phyloP scores from a whole-genome alignment of 129 eudicot species.

The Flaveria linearis region DNA sequence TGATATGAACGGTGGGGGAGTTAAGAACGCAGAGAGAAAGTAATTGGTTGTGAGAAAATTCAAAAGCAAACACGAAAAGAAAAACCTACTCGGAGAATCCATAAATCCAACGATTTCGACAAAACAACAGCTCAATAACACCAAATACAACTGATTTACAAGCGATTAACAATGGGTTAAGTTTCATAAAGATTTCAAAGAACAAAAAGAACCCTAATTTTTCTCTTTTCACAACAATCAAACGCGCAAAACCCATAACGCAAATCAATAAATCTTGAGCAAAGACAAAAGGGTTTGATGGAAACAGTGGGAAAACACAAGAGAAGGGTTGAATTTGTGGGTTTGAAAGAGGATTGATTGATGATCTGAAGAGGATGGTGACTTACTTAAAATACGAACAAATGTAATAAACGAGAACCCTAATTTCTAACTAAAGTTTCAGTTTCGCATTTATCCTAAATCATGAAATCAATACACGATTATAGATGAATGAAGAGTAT shows the following conservation, averaged over 20 bases:
- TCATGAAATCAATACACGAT: not conserved
- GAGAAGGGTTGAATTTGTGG: slow-evolving; percentile 12
- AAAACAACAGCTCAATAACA: not conserved
- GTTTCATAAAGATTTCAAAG: slow-evolving; percentile 5
- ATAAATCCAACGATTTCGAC: not conserved
- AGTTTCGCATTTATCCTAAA: not conserved
- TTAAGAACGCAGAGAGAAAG: too few species aligned
- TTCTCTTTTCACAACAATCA: slow-evolving; percentile 23
- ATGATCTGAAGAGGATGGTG: slow-evolving; percentile 29
- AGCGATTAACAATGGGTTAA: not conserved
- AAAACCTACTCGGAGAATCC: too few species aligned
- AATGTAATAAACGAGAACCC: not conserved
- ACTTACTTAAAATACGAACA: slow-evolving; percentile 20
- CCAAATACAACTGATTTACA: slow-evolving; percentile 21
- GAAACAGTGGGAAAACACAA: slow-evolving; percentile 21
- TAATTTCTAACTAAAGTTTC: not conserved
- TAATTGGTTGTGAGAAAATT: too few species aligned
- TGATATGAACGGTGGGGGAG: too few species aligned
- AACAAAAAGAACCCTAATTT: slow-evolving; percentile 27
- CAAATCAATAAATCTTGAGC: slow-evolving; percentile 29
- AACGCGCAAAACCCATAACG: not conserved
- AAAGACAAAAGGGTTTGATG: slow-evolving; percentile 32
- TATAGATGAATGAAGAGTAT: not conserved
- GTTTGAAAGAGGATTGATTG: slow-evolving; percentile 24
- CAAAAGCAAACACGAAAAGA: too few species aligned